These are phyloP conservation scores for Microdochium nivale DNA, from an alignment of 2,329 filamentous ascomycete genomes.

Conservation along the genomic window DNA sequence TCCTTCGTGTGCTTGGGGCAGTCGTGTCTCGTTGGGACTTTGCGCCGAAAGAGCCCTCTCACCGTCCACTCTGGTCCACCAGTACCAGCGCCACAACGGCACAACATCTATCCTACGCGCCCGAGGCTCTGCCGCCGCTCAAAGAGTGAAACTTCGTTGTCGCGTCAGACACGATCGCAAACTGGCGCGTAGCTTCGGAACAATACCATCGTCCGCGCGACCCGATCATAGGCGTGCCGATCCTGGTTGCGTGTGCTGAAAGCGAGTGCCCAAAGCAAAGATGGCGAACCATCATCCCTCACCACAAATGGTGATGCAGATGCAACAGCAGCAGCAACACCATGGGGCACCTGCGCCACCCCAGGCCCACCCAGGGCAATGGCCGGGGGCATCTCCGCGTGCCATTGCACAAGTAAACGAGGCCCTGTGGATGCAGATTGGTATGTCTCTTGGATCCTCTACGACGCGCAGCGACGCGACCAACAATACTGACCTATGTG, in stretches of 20 bases:
- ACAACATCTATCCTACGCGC: neutral
- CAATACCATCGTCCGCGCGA: neutral
- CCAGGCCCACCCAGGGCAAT: conserved; percentile 19
- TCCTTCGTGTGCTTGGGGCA: neutral
- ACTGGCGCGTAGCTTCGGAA: too few relatives aligned
- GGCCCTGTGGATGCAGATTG: conserved; percentile 84
- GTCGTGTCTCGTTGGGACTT: neutral
- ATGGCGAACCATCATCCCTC: conserved; percentile 79
- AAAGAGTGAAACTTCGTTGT: too few relatives aligned
- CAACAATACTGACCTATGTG: neutral
- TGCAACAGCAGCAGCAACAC: conserved; percentile 45
- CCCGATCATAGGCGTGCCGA: neutral
- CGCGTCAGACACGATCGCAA: too few relatives aligned
- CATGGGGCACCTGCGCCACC: conserved; percentile 58
- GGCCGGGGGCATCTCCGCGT: conserved; percentile 55
- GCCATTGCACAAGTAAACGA: conserved; percentile 77
- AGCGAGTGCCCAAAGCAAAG: conserved; percentile 6
- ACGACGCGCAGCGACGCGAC: neutral
- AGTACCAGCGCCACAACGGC: neutral
- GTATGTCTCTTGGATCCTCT: conserved; percentile 40
- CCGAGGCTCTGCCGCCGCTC: too few relatives aligned
- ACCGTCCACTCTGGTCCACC: neutral
- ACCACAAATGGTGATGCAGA: conserved; percentile 65
- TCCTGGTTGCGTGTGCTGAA: neutral
- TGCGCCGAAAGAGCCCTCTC: neutral